Evolutionary conservation across 2,329 filamentous ascomycete species (phyloP).

Genomic region (Colletotrichum abscissum): DNA sequence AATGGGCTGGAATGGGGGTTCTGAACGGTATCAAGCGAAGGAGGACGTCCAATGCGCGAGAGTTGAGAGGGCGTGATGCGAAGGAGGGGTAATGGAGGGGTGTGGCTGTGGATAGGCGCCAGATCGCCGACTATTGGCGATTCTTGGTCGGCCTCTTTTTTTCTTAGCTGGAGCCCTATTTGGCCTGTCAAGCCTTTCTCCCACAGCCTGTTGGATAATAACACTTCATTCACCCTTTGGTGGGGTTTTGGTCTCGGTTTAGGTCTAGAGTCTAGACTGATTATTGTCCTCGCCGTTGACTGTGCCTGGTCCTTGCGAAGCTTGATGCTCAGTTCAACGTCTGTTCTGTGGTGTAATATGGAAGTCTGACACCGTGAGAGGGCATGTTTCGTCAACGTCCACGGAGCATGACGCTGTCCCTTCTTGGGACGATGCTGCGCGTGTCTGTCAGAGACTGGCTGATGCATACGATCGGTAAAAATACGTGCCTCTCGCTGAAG

Average conservation of each 20-base stretch:
- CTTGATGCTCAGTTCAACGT: neutral
- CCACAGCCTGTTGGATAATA: neutral
- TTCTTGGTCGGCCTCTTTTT: neutral
- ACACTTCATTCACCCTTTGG: neutral
- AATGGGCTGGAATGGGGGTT: slow-evolving; percentile 23
- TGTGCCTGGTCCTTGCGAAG: neutral
- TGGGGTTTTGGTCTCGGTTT: neutral
- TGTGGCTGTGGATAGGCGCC: slow-evolving; percentile 4
- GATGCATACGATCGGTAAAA: neutral
- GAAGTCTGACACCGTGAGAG: neutral
- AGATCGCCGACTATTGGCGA: slow-evolving; percentile 19
- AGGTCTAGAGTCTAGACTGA: neutral
- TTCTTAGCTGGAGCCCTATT: neutral
- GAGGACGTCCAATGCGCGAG: neutral
- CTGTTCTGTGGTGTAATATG: neutral
- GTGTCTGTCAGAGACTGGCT: slow-evolving; percentile 5
- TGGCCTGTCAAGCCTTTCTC: neutral
- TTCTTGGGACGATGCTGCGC: neutral
- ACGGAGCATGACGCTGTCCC: neutral
- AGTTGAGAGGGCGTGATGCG: slow-evolving; percentile 2
- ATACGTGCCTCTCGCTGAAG: neutral
- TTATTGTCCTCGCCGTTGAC: neutral
- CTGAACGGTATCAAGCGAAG: neutral
- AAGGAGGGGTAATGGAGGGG: slow-evolving; percentile 12
- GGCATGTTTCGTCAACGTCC: neutral